Base-by-base conservation (phyloP, 2,329 filamentous ascomycete species). In the Apiospora aurea region DNA sequence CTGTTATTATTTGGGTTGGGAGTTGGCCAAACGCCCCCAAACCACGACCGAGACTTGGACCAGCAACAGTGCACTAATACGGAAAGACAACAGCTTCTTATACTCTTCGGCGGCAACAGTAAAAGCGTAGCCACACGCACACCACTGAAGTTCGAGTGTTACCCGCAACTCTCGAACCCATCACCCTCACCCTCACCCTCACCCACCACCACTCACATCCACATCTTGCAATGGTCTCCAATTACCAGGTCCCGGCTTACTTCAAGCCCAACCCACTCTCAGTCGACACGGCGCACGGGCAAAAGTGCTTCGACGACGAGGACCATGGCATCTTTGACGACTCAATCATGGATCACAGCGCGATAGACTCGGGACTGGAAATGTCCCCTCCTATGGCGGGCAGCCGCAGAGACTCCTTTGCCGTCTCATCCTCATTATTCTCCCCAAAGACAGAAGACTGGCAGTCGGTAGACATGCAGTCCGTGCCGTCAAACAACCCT, bases 401-500 rank as follows among this genome's bases (percentile, higher is more conserved):
- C 78, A 91, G 89, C 85, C 86, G 90, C 77, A 85, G 89, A 81
- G 89, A 91, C 74, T 92, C 90, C 1, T 91, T 91, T 78, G 88
- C 86, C 74, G 85, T 90, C 68, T 85, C 86, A 70, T 82, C 85
- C 21, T 82, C 88, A 72, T 83, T 92, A 75, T 91, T 92, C 84
- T 92, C 90, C 26, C 89, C 89, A 75, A 92, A 92, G 82, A 85
- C 87, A 13, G 89, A 92, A 77, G 84, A 90, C 75, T 92, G 89
- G 90, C 87, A 89, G 73, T 87, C 88, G 21, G 87, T 90, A 72
- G 89, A 91, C 74, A 90, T 91, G 89, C 89, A 91, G 80, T 88
- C 88, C 21, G 83, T 90, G 71, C 86, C 87, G 18, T 90, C 90
- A 71, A 91, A 89, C 82, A 91, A 91, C 82, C 88, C 89, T 49